These are phyloP conservation scores for Dendrobium officinale DNA, from an alignment of 106 monocot species.

Conservation along the genomic window DNA sequence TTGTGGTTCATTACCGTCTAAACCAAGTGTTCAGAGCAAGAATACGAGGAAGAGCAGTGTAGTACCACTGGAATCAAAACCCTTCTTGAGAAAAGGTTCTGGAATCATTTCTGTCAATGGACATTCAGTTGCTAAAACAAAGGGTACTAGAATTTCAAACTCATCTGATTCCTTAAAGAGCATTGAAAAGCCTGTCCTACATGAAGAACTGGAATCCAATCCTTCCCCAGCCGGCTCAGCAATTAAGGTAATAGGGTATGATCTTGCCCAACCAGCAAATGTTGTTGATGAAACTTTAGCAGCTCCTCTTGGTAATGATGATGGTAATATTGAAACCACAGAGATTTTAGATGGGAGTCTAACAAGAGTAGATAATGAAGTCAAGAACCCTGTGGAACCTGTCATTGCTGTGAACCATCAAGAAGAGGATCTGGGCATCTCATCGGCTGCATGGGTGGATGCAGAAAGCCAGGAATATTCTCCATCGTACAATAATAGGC, in stretches of 20 bases:
- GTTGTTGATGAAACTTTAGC: conserved; percentile 24
- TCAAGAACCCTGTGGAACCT: conserved; percentile 9
- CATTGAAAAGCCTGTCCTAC: conserved; percentile 25
- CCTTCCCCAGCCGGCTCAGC: conserved; percentile 16
- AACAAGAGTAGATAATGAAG: conserved; percentile 16
- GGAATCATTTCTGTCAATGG: conserved; percentile 26
- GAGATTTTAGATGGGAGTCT: conserved; percentile 14
- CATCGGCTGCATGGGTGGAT: conserved; percentile 89
- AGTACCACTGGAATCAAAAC: conserved; percentile 83
- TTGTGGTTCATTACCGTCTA: conserved; percentile 23
- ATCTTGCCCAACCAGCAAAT: conserved; percentile 24
- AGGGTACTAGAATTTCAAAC: conserved; percentile 19
- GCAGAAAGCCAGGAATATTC: conserved; percentile 30
- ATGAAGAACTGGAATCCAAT: conserved; percentile 27
- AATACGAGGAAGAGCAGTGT: conserved; percentile 74
- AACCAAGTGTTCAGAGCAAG: conserved; percentile 64
- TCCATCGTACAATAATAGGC: conserved; percentile 21
- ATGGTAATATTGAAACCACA: conserved; percentile 17
- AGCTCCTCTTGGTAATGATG: conserved; percentile 17
- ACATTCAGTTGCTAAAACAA: conserved; percentile 15
- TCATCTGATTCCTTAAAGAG: conserved; percentile 35
- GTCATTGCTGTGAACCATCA: background rate
- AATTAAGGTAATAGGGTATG: conserved; percentile 20
- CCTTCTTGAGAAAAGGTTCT: conserved; percentile 51
- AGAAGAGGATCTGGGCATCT: conserved; percentile 56